Evolutionary conservation across 148 eudicot species (phyloP).

Genomic region (Nepenthes gracilis): DNA sequence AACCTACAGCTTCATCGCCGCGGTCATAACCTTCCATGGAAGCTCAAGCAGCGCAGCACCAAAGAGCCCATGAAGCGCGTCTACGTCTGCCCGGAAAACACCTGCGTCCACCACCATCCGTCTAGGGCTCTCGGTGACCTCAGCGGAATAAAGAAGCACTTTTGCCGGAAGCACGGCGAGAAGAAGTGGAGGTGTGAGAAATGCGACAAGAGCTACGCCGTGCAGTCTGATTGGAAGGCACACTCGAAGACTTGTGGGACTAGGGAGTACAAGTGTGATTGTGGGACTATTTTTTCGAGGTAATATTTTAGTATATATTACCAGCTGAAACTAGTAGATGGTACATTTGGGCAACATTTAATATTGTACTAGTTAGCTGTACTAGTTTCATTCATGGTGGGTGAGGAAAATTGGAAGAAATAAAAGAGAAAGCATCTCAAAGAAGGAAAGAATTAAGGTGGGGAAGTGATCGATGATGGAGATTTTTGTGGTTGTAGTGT

Average conservation of each 20-base stretch:
- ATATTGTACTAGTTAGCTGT: too few species aligned
- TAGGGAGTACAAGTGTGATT: slow-evolving; percentile 85
- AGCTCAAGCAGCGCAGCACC: slow-evolving; percentile 78
- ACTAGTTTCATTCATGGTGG: too few species aligned
- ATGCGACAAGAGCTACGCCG: slow-evolving; percentile 81
- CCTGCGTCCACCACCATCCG: slow-evolving; percentile 81
- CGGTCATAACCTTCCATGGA: slow-evolving; percentile 97
- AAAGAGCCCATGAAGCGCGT: slow-evolving; percentile 67
- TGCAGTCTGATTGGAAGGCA: slow-evolving; percentile 96
- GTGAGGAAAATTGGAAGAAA: too few species aligned
- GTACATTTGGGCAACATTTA: too few species aligned
- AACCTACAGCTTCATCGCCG: slow-evolving; percentile 78
- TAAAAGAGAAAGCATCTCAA: too few species aligned
- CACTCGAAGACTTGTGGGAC: slow-evolving; percentile 97
- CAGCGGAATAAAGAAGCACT: slow-evolving; percentile 91
- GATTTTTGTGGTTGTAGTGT: too few species aligned
- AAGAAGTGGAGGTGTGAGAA: slow-evolving; percentile 99
- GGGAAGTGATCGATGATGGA: too few species aligned
- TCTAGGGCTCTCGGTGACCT: slow-evolving; percentile 88
- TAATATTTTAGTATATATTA: slow-evolving; percentile 7
- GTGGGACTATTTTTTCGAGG: slow-evolving; percentile 93
- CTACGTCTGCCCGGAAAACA: slow-evolving; percentile 81
- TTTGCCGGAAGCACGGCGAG: slow-evolving; percentile 89
- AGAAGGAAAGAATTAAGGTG: too few species aligned
- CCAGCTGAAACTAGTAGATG: too few species aligned